Evolutionary conservation across 2,329 filamentous ascomycete species (phyloP), one percentile per base, ranked within the genome.

Genomic region (Neonectria sp.): DNA sequence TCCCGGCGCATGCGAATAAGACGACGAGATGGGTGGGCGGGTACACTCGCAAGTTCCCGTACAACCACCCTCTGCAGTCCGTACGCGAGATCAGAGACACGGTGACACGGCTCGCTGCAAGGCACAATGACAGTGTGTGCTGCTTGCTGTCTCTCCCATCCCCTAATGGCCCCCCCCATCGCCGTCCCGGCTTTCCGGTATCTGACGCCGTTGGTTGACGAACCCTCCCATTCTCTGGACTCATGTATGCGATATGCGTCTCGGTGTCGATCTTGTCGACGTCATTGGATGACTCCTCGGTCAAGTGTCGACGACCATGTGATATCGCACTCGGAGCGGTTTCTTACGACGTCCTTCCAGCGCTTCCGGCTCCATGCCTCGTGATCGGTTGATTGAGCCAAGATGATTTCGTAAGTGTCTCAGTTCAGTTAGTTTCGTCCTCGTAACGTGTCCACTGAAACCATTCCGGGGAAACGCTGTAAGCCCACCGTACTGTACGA

Each of bases 261-360:
- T 29, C n/a, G 48, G 48, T 40, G 61, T 31, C 29, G 43, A 63
- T 33, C 60, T 45, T 27, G 55, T 21, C 25, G 48, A 64, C 61
- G 61, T 59, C 61, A 64, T 64, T 59, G 46, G 46, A 27, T 64
- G 55, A 64, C 61, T 53, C 37, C 40, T 24, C 24, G 61, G 61
- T 59, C 55, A 64, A 64, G 48, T 64, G 61, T 43, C 21, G 27
- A 24, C 40, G 57, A 12, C 35, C 55, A 64, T 53, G 55, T 64
- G 61, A 55, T 55, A 31, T 35, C 29, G 55, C 31, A 27, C 29
- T 35, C 17, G 29, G 25, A 27, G 35, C 46, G 51, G 6, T 40
- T 35, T 40, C 6, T 12, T n/a, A 6, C 40, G 40, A 55, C 5
- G 24, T 51, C 46, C 46, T 52, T 63, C 60, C 52, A 63, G 43